Percentiles rank a stretch among this genome's conserved stretches.
Conservation (phyloP, 371 early-diverging fungal species). For the Rhizopus stolonifer region DNA sequence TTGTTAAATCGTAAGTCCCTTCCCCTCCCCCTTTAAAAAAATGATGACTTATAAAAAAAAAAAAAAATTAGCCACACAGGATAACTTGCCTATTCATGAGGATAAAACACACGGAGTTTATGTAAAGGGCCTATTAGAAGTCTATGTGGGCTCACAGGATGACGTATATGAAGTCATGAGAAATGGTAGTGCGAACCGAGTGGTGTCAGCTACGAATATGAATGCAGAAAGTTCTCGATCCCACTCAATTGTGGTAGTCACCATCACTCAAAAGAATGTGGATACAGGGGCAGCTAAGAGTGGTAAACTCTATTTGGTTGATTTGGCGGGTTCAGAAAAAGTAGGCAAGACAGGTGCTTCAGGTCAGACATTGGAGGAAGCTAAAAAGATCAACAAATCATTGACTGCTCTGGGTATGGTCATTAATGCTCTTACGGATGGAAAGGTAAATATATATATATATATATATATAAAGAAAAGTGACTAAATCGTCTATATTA, state of each 20-base stretch:
- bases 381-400: constrained; percentile 99
- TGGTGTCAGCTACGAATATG: constrained; percentile 95
- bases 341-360: constrained; percentile 96
- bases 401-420: constrained; percentile 98
- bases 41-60: background rate
- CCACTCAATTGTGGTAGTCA: constrained; percentile 96
- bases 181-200: constrained; percentile 84
- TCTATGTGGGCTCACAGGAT: constrained; percentile 86
- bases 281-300: constrained; percentile 82
- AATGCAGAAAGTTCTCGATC: constrained; percentile 95
- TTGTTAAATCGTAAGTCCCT: constrained; percentile 78
- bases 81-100: constrained; percentile 93
- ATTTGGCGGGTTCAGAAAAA: constrained; percentile 99
- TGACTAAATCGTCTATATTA: constrained; percentile 61
- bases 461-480: constrained; percentile 26
- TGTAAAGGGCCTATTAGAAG: constrained; percentile 93
- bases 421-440: constrained; percentile 94
- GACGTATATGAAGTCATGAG: constrained; percentile 96
- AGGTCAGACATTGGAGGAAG: constrained; percentile 98
- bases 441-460: constrained; percentile 57
- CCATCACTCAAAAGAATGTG: constrained; percentile 89
- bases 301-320: constrained; percentile 93
- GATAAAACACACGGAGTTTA: constrained; percentile 92
- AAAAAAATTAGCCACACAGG: constrained; percentile 60
- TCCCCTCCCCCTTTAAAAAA: no score